These are phyloP conservation scores for Cryptosporidium baileyi DNA, from an alignment of 169 alveolate species.

Conservation along the genomic window DNA sequence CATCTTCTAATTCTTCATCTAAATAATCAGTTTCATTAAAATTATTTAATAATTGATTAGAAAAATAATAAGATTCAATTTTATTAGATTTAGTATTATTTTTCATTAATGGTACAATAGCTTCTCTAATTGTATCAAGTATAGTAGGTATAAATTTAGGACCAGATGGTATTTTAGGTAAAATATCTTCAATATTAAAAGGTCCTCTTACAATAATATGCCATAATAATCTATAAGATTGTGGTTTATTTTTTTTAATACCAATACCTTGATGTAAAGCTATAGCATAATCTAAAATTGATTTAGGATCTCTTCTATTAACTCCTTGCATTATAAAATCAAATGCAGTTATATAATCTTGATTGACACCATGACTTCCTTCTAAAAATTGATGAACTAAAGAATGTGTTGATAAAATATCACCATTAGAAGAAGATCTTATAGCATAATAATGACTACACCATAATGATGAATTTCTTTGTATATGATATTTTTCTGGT, in stretches of 20 bases:
- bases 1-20: background rate
- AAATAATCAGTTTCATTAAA: background rate
- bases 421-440: conserved; percentile 45
- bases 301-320: conserved; percentile 53
- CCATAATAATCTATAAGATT: conserved; percentile 50
- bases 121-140: conserved; percentile 49
- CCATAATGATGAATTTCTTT: conserved; percentile 50
- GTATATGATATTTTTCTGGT: background rate
- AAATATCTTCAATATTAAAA: conserved; percentile 22
- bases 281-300: conserved; percentile 33
- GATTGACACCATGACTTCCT: conserved; percentile 31
- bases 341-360: conserved; percentile 7
- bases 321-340: conserved; percentile 41
- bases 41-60: background rate
- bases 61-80: background rate
- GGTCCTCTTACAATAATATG: conserved; percentile 50
- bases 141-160: conserved; percentile 45
- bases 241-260: background rate
- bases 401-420: conserved; percentile 32
- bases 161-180: conserved; percentile 34
- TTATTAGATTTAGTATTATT: conserved; percentile 19
- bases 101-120: conserved; percentile 19
- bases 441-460: conserved; percentile 52
- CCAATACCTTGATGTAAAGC: conserved; percentile 50
- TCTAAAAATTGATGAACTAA: conserved; percentile 33